Base-by-base conservation (phyloP, 257 asterid species). In the Ophiorrhiza pumila region DNA sequence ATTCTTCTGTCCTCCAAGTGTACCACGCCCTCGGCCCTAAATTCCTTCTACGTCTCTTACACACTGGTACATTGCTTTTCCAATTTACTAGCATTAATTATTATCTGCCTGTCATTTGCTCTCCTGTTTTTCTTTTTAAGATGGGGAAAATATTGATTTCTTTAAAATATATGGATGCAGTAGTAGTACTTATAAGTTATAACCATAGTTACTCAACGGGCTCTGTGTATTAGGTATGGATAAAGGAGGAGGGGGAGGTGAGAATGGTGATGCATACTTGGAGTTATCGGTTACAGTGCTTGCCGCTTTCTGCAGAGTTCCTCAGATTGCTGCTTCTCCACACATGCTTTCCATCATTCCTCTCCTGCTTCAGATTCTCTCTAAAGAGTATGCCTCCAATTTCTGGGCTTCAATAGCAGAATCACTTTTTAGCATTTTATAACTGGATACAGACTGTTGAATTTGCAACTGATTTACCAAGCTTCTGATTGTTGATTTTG, bases 21-120 rank as follows among this genome's bases (percentile, higher is more conserved):
- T 90, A 94, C 80, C 66, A 80, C 49, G 91, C 98, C 25, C 43
- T 94, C 13, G 91, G 90, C 64, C 78, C 88, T 76, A 85, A 83
- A 70, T 94, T 94, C 81, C 87, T 94, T 55, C 88, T 79, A 74
- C 96, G 96, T 59, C 93, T 94, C 74, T 76, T 94, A 6, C 87
- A 80, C 70, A 91, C 98, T 4, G 97, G 97, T 86, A 68, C 22
- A 22, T 46, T 7, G 10, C 35, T 25, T 64, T 34, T 64, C 69
- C 69, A 39, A 5, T 35, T 64, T 35, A 45, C 37, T 41, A 12
- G 11, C n/a, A n/a, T n/a, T n/a, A n/a, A n/a, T n/a, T n/a, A n/a
- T n/a, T n/a, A n/a, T n/a, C n/a, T n/a, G n/a, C n/a, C n/a, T n/a
- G n/a, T n/a, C n/a, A 43, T 22, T 23, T 35, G 4, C 7, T 10